Base-by-base conservation (phyloP, 257 asterid species). In the Thymus quinquecostatus region DNA sequence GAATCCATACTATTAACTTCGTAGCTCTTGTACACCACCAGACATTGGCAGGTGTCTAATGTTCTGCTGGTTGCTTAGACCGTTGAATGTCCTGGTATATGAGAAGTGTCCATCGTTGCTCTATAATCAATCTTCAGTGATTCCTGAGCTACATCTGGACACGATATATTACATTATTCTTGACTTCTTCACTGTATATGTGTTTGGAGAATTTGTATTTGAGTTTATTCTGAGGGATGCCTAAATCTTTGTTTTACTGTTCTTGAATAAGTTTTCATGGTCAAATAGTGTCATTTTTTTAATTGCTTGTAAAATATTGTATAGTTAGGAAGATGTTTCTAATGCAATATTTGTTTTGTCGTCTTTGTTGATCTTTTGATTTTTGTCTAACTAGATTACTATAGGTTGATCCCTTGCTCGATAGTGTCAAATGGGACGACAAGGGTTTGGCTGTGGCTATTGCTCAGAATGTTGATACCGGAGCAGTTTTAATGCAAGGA, bases 401-500 rank as follows among this genome's bases (percentile, higher is more conserved):
- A 36, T 79, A 92, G 99, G 96, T 92, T 69, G 81, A 83, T 70
- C 85, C 83, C 67, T 82, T 92, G 75, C 74, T 95, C 85, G 96
- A 89, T 83, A 81, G 86, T 57, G 81, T 92, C 68, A 95, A 95
- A 69, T 95, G 99, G 97, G 98, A 95, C 6, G 97, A 92, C 61
- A 89, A 89, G 82, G 98, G 98, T 49, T 77, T 95, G 79, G 97
- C 92, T 0, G 99, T 92, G 76, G 99, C 95, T 49, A 92, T 95
- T 51, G 98, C 96, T 59, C 98, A 95, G 80, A 92, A 95, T 75
- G 87, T 95, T 28, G 96, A 95, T 58, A 89, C 92, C 0, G 94
- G 98, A 79, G 98, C 96, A 21, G 74, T 95, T 66, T 80, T 89
- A 60, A 93, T 91, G 98, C 97, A 93, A 89, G 96, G 97, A 21